Evolutionary conservation across 306 rosid species (phyloP).

Genomic region (Abrus pulchellus): DNA sequence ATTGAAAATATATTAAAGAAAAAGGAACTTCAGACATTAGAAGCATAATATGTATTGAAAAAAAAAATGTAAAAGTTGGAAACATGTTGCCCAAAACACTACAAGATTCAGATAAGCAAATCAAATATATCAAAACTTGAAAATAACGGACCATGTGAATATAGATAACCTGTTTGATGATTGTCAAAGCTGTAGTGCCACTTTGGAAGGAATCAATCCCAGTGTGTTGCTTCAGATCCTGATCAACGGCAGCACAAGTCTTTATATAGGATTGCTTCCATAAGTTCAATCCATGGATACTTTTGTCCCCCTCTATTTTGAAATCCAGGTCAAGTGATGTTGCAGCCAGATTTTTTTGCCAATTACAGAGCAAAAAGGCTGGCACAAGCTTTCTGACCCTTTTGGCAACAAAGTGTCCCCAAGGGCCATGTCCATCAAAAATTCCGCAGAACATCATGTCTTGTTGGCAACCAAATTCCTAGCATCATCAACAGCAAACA

Average conservation of each 20-base stretch:
- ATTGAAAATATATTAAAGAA: background rate
- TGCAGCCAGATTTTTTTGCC: conserved; percentile 72
- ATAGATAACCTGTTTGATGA: conserved; percentile 81
- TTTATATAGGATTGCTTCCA: conserved; percentile 82
- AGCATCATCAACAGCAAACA: conserved; percentile 42
- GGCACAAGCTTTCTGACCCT: conserved; percentile 76
- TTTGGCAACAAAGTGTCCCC: conserved; percentile 87
- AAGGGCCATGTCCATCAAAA: conserved; percentile 90
- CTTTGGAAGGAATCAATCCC: conserved; percentile 72
- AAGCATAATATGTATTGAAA: background rate
- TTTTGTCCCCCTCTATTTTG: conserved; percentile 58
- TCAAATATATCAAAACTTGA: conserved; percentile 33
- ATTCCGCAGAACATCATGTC: conserved; percentile 85
- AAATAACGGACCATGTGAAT: conserved; percentile 28
- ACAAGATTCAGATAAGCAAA: background rate
- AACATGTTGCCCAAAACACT: background rate
- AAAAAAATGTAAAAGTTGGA: background rate
- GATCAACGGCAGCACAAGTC: conserved; percentile 73
- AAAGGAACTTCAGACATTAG: background rate
- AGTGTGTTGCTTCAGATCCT: conserved; percentile 73
- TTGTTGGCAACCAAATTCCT: conserved; percentile 88
- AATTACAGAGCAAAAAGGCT: conserved; percentile 63
- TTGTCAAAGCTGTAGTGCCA: conserved; percentile 81
- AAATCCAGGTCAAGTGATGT: conserved; percentile 59
- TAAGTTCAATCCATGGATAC: conserved; percentile 54